These are phyloP conservation scores for Desmodesmus armatus DNA, from an alignment of 139 green algal species.

Conservation along the genomic window DNA sequence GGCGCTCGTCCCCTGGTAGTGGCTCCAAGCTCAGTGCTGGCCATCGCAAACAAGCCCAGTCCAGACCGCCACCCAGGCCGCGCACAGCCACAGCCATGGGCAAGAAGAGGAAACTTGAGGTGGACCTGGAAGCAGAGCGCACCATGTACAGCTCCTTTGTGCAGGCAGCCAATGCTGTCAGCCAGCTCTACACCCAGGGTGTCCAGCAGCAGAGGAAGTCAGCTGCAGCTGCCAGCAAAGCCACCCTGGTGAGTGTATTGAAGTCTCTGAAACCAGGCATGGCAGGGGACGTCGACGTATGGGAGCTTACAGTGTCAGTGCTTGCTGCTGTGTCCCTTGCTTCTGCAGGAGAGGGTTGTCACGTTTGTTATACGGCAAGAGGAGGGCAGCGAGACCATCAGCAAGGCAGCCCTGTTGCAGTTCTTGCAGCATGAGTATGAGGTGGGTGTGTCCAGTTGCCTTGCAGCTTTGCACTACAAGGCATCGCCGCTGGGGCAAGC, in stretches of 20 bases:
- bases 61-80: no score
- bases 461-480: neutral
- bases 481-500: no score
- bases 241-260: slow-evolving; percentile 65
- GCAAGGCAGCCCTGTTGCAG: slow-evolving; percentile 68
- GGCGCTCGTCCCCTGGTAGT: no score
- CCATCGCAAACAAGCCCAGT: no score
- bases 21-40: no score
- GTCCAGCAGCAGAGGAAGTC: slow-evolving; percentile 64
- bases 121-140: slow-evolving; percentile 66
- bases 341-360: slow-evolving; percentile 68
- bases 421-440: slow-evolving; percentile 80
- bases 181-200: slow-evolving; percentile 71
- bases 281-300: no score
- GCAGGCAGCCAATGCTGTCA: slow-evolving; percentile 75
- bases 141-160: slow-evolving; percentile 71
- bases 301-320: no score
- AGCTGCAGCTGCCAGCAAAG: slow-evolving; percentile 59
- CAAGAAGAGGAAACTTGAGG: slow-evolving; percentile 70
- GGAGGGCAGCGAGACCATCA: slow-evolving; percentile 54
- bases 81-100: no score
- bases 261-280: neutral
- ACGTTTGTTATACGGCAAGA: slow-evolving; percentile 68
- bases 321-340: no score
- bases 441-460: slow-evolving; percentile 56